Percentiles rank a stretch among this genome's conserved stretches.
These are phyloP conservation scores for Dendrobium chrysotoxum DNA, from an alignment of 106 monocot species.

Conservation along the genomic window DNA sequence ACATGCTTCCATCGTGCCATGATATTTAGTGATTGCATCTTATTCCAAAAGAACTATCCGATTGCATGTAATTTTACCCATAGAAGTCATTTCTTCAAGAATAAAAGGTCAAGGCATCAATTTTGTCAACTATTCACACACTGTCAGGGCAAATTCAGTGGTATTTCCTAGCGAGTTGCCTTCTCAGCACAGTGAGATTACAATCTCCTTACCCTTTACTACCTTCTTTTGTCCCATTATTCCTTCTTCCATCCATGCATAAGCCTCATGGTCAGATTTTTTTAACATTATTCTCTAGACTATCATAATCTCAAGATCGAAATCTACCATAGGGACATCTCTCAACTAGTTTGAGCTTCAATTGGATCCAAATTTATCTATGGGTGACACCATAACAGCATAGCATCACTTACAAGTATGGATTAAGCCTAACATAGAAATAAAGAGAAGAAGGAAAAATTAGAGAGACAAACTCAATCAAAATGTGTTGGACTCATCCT, in stretches of 20 bases:
- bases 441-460: too few species aligned
- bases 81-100: background rate
- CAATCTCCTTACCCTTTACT: background rate
- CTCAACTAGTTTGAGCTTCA: too few species aligned
- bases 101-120: background rate
- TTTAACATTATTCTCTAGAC: background rate
- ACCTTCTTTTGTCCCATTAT: background rate
- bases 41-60: background rate
- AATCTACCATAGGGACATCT: background rate
- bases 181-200: background rate
- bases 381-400: too few species aligned
- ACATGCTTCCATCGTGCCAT: background rate
- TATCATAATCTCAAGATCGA: background rate
- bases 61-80: slow-evolving; percentile 1
- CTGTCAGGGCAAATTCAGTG: background rate
- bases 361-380: too few species aligned
- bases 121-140: background rate
- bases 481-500: too few species aligned
- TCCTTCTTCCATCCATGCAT: background rate
- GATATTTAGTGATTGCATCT: background rate
- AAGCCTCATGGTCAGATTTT: background rate
- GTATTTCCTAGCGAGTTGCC: background rate
- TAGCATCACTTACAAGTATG: too few species aligned
- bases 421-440: too few species aligned
- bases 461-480: too few species aligned